Conservation (phyloP, 768 basidiomycete genomes). For the Xerocomellus amylosporus region DNA sequence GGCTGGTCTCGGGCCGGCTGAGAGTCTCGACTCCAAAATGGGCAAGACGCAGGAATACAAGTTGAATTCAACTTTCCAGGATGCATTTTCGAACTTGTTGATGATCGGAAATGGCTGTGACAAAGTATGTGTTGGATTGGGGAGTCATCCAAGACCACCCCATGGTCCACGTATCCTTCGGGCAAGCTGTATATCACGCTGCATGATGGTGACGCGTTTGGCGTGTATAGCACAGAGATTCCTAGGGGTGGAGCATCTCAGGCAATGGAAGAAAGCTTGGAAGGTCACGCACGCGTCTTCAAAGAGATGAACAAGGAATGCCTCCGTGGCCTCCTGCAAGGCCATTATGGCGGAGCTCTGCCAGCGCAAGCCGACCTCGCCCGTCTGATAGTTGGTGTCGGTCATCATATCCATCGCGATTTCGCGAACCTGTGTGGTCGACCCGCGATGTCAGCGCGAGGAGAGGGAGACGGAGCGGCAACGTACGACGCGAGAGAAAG, state of each 20-base stretch:
- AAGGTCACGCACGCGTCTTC: slow-evolving; percentile 87
- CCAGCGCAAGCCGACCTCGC: slow-evolving; percentile 74
- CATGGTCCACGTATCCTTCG: slow-evolving; percentile 91
- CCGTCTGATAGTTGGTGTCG: slow-evolving; percentile 59
- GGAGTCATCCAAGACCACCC: slow-evolving; percentile 60
- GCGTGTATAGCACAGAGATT: slow-evolving; percentile 97
- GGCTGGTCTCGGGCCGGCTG: no score
- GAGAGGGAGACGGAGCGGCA: not conserved
- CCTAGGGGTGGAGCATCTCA: slow-evolving; percentile 40
- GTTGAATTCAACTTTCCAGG: no score
- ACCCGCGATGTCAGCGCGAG: slow-evolving; percentile 1
- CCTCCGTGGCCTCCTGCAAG: slow-evolving; percentile 95
- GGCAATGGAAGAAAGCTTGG: not conserved
- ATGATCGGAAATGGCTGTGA: not conserved
- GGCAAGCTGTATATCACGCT: slow-evolving; percentile 94
- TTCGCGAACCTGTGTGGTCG: slow-evolving; percentile 77
- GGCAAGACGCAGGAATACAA: no score
- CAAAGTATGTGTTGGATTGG: not conserved
- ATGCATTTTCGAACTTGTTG: no score
- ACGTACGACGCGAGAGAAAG: slow-evolving; percentile 89
- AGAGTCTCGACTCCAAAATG: no score
- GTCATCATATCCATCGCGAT: slow-evolving; percentile 90
- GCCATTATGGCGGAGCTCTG: slow-evolving; percentile 93
- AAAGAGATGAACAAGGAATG: slow-evolving; percentile 91
- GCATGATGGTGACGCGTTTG: slow-evolving; percentile 97